Evolutionary conservation across 345 rosid species (phyloP).

Genomic region (Garcia nutans): DNA sequence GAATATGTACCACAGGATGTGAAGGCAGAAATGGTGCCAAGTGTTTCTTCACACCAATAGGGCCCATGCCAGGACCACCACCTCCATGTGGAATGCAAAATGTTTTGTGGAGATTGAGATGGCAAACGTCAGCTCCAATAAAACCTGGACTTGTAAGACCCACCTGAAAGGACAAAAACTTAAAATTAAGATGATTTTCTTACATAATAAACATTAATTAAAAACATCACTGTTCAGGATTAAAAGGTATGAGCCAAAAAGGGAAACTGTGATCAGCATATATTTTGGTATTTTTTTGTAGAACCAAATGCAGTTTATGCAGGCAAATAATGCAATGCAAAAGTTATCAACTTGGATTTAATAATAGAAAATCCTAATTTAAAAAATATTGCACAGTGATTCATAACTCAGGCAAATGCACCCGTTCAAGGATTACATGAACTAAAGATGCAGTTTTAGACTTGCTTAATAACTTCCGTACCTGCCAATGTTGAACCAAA

Average conservation of each 20-base stretch:
- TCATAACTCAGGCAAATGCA: neutral
- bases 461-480: neutral
- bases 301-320: neutral
- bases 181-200: neutral
- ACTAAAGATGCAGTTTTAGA: neutral
- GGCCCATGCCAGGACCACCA: constrained; percentile 99
- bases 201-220: neutral
- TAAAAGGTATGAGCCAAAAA: too few species aligned
- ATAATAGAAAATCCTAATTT: neutral
- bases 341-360: neutral
- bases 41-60: constrained; percentile 96
- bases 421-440: neutral
- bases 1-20: constrained; percentile 83
- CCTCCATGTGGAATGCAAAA: constrained; percentile 99
- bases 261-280: neutral
- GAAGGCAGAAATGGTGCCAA: constrained; percentile 96
- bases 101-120: constrained; percentile 98
- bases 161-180: constrained; percentile 45
- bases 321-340: neutral
- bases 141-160: constrained; percentile 98
- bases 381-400: neutral
- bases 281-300: neutral
- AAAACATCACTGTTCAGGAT: too few species aligned
- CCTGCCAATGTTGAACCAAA: neutral
- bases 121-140: constrained; percentile 99